Base-by-base conservation (phyloP, 805 yeast genomes). In the Geotrichum ghanense region DNA sequence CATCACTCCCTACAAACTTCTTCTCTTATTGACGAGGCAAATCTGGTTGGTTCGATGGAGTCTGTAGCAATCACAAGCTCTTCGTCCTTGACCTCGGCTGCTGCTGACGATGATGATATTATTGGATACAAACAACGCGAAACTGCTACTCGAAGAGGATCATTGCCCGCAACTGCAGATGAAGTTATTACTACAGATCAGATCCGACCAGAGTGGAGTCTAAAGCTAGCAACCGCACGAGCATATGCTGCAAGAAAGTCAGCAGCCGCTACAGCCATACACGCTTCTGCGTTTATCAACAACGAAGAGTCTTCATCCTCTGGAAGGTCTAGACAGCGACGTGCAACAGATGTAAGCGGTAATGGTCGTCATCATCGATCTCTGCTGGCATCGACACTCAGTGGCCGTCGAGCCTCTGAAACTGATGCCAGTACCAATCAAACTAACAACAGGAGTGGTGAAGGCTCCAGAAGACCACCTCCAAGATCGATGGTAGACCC, bases 131-230 rank as follows among this genome's bases (percentile, higher is more conserved):
- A 31, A 31, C 37, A 31, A 31, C 10, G 37, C 5, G 37, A 31
- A 12, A 9, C 6, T 39, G 22, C 24, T 4, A 24, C 7, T 6
- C 31, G 50, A 2, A 43, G 79, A 48, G 72, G 72, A 1, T 79
- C 89, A 1, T 52, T 82, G 40, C 81, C 89, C 3, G 79, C 85
- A 1, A 71, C 74, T 45, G 78, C 84, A 22, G 77, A 81, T 3
- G 74, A 73, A 10, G 95, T 85, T 3, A 72, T 88, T 22, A 79
- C 90, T 0, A 77, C 87, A 7, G 98, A 90, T 64, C 66, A 63
- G 51, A 84, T 90, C 39, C 72, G 97, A 45, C 97, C 98, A 1
- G 95, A 86, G 58, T 90, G 98, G 98, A 88, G 85, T 56, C 65
- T 71, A 17, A 83, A 79, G 52, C 72, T 90, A 43, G 69, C 73